Evolutionary conservation across 2,329 filamentous ascomycete species (phyloP).

Genomic region (Emericellopsis atlantica): DNA sequence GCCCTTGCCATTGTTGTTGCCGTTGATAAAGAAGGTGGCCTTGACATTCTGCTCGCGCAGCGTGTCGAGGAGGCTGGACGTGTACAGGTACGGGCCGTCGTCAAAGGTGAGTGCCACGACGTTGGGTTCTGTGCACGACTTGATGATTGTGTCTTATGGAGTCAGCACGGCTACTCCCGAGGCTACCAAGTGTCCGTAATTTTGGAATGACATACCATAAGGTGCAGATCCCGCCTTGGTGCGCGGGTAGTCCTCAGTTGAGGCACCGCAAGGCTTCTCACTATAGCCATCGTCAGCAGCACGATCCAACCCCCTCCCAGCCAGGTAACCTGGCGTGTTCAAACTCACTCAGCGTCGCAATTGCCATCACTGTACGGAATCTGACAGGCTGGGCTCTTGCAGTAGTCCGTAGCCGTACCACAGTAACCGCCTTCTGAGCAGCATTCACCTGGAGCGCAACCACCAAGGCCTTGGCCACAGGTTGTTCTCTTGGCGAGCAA

Average conservation of each 20-base stretch:
- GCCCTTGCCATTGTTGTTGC: constrained; percentile 26
- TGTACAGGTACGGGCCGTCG: constrained; percentile 31
- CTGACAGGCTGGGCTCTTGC: constrained; percentile 23
- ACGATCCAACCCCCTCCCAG: too few relatives aligned
- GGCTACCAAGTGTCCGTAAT: too few relatives aligned
- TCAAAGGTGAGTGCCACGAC: constrained; percentile 32
- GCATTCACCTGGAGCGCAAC: constrained; percentile 17
- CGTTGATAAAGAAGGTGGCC: constrained; percentile 29
- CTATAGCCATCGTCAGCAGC: not conserved
- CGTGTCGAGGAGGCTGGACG: constrained; percentile 24
- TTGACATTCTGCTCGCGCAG: constrained; percentile 16
- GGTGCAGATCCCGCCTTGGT: not conserved
- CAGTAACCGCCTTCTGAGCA: constrained; percentile 24
- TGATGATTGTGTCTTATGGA: constrained; percentile 11
- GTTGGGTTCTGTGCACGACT: constrained; percentile 18
- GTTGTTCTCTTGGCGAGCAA: constrained; percentile 6
- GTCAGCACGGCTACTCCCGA: too few relatives aligned
- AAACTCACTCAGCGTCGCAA: constrained; percentile 26
- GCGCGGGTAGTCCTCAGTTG: not conserved
- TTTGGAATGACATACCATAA: not conserved
- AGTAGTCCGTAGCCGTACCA: constrained; percentile 19
- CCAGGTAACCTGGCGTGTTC: not conserved
- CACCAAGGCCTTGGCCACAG: constrained; percentile 21
- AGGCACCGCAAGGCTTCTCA: not conserved
- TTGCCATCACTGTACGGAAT: constrained; percentile 21